Base-by-base conservation (phyloP, 2,329 filamentous ascomycete genomes). In the Fusarium mangiferae region DNA sequence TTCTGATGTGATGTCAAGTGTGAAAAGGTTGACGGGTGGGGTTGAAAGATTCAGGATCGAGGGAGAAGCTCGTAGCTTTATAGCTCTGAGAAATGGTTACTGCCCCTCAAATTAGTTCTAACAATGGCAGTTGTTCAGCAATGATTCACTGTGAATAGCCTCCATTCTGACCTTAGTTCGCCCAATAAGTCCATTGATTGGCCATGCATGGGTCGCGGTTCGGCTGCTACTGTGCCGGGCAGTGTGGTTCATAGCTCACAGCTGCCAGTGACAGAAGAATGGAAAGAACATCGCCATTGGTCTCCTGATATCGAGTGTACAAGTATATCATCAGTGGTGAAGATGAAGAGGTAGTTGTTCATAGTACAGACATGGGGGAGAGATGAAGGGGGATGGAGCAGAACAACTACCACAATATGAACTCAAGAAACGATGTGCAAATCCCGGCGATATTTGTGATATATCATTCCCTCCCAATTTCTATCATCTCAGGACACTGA, bases 21-120 rank as follows among this genome's bases (percentile, higher is more conserved):
- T 35, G 30, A 14, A 26, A 49, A 38, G 55, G n/a, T 20, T 48
- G 20, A 48, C 24, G 30, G 3, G 24, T 49, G 33, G 38, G 14
- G 33, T 38, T 58, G 55, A n/a, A 28, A 38, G 33, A 0, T 28
- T 48, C 1, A 7, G 41, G 26, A 30, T 14, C 0, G 2, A 28
- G 41, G 30, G 5, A 36, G 30, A 42, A 28, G 4, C 3, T 12
- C 8, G 6, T 4, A 18, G 20, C 14, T 58, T 49, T 51, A 58
- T 58, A 58, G 55, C 9, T 28, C 2, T 18, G 15, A 5, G 2
- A 28, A 26, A 49, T 1, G 0, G 4, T 0, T 15, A 36, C 14
- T 28, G 11, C 11, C 3, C 1, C 8, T 18, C 2, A 11, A 0
- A 28, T 58, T 2, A 1, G 7, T 26, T 4, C 20, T 12, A 11